Conservation (phyloP, 306 rosid genomes). For the Vachellia pachyceras region DNA sequence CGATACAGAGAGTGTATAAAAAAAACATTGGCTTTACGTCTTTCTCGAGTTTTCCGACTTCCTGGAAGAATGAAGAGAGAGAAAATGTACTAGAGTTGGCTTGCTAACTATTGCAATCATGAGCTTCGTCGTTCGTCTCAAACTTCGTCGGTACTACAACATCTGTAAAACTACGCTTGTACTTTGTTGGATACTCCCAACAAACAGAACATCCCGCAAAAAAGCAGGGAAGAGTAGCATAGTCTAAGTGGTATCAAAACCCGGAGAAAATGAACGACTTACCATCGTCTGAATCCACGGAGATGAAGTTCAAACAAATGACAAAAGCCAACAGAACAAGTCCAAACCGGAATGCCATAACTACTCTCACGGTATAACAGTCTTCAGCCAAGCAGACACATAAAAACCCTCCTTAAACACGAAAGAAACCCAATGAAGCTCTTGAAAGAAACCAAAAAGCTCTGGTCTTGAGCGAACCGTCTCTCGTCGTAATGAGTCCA, state of each 20-base stretch:
- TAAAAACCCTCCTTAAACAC: conserved; percentile 7
- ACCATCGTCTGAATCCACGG: conserved; percentile 82
- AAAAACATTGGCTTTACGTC: conserved; percentile 11
- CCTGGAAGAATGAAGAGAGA: conserved; percentile 24
- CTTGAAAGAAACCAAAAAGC: background rate
- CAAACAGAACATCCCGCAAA: background rate
- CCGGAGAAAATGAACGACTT: conserved; percentile 42
- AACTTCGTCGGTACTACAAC: background rate
- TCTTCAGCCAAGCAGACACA: conserved; percentile 28
- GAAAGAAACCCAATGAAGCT: conserved; percentile 20
- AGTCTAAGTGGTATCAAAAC: conserved; percentile 7
- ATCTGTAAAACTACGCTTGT: conserved; percentile 21
- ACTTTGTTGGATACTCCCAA: conserved; percentile 16
- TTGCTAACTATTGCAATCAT: conserved; percentile 28
- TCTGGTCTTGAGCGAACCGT: conserved; percentile 1
- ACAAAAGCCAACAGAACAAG: conserved; percentile 59
- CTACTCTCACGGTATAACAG: conserved; percentile 17
- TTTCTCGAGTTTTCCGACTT: conserved; percentile 25
- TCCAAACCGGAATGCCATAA: conserved; percentile 63
- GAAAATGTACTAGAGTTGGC: conserved; percentile 22
- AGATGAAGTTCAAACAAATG: conserved; percentile 48
- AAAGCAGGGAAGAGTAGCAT: background rate
- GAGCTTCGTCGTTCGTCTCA: background rate
- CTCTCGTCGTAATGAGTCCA: background rate
- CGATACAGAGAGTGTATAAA: background rate